Evolutionary conservation across 1,139 yeast species (phyloP).

Genomic region (Saccharomyces hybrid): DNA sequence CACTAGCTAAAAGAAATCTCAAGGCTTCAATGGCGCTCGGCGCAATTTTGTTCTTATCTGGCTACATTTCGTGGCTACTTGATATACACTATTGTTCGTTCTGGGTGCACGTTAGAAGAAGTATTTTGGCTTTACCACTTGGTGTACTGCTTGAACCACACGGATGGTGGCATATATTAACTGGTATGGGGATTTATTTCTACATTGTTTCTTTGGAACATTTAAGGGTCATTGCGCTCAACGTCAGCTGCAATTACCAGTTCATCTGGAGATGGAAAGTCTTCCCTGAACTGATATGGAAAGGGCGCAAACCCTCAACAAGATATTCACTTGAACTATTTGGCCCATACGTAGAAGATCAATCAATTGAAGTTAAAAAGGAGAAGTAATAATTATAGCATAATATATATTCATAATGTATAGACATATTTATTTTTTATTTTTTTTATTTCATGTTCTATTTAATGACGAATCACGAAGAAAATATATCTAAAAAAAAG

Average conservation of each 20-base stretch:
- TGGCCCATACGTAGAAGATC: slow-evolving; percentile 5
- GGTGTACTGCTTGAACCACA: slow-evolving; percentile 86
- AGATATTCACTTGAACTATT: slow-evolving; percentile 3
- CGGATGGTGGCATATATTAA: slow-evolving; percentile 94
- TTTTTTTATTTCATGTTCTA: neutral
- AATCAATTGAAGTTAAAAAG: neutral
- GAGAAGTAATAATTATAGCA: neutral
- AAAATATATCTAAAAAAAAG: neutral
- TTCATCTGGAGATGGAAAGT: slow-evolving; percentile 45
- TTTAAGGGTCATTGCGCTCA: slow-evolving; percentile 51
- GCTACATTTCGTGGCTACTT: slow-evolving; percentile 65
- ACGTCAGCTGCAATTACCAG: slow-evolving; percentile 44
- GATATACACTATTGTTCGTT: slow-evolving; percentile 69
- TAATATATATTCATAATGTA: neutral
- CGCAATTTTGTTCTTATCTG: slow-evolving; percentile 51
- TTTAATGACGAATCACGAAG: neutral
- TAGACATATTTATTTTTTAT: neutral
- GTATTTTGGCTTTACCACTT: slow-evolving; percentile 66
- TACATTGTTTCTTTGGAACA: slow-evolving; percentile 54
- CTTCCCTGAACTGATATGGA: slow-evolving; percentile 36
- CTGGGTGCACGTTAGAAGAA: slow-evolving; percentile 54
- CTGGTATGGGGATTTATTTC: slow-evolving; percentile 73
- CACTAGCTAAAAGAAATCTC: slow-evolving; percentile 40
- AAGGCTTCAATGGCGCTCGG: slow-evolving; percentile 50
- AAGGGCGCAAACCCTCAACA: slow-evolving; percentile 3